Conservation (phyloP, 2,329 filamentous ascomycete genomes). For the Phyllosticta ampelicida region DNA sequence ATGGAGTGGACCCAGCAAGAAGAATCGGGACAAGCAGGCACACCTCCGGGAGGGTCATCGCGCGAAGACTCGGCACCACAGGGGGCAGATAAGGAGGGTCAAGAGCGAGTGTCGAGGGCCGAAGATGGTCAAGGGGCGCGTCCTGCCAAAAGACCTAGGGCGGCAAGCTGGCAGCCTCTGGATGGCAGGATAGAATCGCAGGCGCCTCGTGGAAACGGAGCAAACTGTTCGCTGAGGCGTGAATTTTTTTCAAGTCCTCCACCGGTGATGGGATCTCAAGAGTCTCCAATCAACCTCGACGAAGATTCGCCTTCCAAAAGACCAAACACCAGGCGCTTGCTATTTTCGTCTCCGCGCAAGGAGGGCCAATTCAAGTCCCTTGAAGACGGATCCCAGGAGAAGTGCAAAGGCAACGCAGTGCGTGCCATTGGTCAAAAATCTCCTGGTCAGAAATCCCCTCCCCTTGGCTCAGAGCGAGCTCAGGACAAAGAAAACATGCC, state of each 20-base stretch:
- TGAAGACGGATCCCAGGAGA: conserved; percentile 20
- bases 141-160: conserved; percentile 19
- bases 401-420: neutral
- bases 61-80: neutral
- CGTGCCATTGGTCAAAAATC: conserved; percentile 18
- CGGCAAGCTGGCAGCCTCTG: conserved; percentile 2
- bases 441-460: conserved; percentile 17
- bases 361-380: conserved; percentile 52
- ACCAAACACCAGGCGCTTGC: conserved; percentile 52
- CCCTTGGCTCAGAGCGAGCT: neutral
- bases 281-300: conserved; percentile 40
- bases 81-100: neutral
- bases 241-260: conserved; percentile 53
- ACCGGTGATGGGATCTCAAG: conserved; percentile 37
- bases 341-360: conserved; percentile 69
- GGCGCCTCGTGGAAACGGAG: conserved; percentile 14
- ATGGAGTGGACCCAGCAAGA: conserved; percentile 2
- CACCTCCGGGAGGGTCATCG: neutral
- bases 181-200: conserved; percentile 9
- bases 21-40: neutral
- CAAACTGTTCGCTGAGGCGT: conserved; percentile 37
- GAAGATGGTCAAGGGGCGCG: conserved; percentile 26
- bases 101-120: conserved; percentile 13
- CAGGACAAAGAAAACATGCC: conserved; percentile 49
- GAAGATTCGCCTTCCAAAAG: conserved; percentile 42